Conservation (phyloP, 306 rosid genomes). For the Macrotyloma uniflorum region DNA sequence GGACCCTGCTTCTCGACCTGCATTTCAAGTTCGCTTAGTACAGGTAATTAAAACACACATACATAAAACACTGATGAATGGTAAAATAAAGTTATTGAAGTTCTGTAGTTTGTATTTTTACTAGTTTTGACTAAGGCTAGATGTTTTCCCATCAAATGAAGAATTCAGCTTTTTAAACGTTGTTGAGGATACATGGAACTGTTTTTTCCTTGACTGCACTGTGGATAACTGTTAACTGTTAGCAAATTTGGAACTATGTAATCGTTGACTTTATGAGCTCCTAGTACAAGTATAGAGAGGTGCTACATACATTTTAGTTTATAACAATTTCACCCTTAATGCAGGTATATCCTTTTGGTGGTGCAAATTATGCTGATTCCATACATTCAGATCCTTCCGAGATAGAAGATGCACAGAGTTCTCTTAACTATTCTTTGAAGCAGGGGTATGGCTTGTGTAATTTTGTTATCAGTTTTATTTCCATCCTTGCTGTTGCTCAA, state of each 20-base stretch:
- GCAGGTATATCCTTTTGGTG: constrained; percentile 79
- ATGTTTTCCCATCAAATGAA: not conserved
- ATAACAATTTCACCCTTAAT: constrained; percentile 34
- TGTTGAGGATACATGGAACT: not conserved
- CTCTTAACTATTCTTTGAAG: constrained; percentile 58
- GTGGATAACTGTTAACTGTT: constrained; percentile 21
- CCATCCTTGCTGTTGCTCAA: constrained; percentile 5
- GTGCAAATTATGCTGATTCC: constrained; percentile 58
- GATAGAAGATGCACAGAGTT: constrained; percentile 95
- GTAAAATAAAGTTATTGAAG: not conserved
- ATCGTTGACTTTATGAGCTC: constrained; percentile 23
- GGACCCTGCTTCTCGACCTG: constrained; percentile 73
- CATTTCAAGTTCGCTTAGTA: constrained; percentile 83
- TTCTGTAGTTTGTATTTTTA: not conserved
- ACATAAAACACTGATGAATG: not conserved
- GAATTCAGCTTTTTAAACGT: constrained; percentile 11
- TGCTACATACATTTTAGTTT: constrained; percentile 16
- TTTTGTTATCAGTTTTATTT: constrained; percentile 16
- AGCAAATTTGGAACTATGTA: constrained; percentile 18
- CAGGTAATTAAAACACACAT: constrained; percentile 60
- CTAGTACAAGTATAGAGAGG: constrained; percentile 4
- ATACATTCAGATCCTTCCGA: constrained; percentile 70
- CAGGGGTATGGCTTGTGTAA: constrained; percentile 69
- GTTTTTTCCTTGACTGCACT: not conserved
- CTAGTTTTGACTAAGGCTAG: not conserved